Conservation (phyloP, 495 filamentous ascomycete species). For the Tuber magnatum region DNA sequence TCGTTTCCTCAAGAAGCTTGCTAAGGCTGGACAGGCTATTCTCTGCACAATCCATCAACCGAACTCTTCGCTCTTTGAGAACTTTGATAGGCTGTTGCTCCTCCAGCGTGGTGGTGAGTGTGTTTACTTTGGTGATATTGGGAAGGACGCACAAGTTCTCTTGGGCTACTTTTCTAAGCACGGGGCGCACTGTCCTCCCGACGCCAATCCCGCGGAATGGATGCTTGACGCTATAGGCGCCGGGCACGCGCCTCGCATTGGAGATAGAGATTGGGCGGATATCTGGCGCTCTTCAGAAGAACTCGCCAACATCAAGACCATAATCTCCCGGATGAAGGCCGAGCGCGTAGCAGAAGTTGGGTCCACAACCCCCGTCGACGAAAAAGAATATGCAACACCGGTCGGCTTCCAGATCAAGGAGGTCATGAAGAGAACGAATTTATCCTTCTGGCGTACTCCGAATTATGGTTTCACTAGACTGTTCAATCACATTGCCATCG, state of each 20-base stretch:
- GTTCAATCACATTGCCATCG: conserved; percentile 66
- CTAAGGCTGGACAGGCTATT: conserved; percentile 76
- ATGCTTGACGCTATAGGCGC: conserved; percentile 85
- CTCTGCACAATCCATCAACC: conserved; percentile 92
- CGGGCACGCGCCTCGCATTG: conserved; percentile 62
- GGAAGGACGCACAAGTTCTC: conserved; percentile 47
- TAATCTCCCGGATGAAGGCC: conserved; percentile 61
- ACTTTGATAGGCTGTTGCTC: conserved; percentile 62
- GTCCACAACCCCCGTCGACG: conserved; percentile 40
- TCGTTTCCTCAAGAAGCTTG: conserved; percentile 76
- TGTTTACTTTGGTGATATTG: conserved; percentile 65
- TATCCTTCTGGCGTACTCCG: conserved; percentile 64
- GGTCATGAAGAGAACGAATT: conserved; percentile 57
- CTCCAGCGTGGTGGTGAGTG: conserved; percentile 58
- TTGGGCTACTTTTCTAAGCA: conserved; percentile 51
- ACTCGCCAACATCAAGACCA: conserved; percentile 57
- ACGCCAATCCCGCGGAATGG: conserved; percentile 61
- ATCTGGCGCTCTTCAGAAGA: conserved; percentile 68
- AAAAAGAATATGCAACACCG: conserved; percentile 70
- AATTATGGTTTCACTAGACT: conserved; percentile 73
- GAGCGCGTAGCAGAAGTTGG: conserved; percentile 48
- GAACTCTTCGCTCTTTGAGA: conserved; percentile 74
- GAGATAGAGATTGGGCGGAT: conserved; percentile 71
- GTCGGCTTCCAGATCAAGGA: conserved; percentile 62
- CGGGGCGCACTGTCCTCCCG: conserved; percentile 46